Evolutionary conservation across 345 rosid genomes (phyloP).

Genomic region (Boechera stricta): DNA sequence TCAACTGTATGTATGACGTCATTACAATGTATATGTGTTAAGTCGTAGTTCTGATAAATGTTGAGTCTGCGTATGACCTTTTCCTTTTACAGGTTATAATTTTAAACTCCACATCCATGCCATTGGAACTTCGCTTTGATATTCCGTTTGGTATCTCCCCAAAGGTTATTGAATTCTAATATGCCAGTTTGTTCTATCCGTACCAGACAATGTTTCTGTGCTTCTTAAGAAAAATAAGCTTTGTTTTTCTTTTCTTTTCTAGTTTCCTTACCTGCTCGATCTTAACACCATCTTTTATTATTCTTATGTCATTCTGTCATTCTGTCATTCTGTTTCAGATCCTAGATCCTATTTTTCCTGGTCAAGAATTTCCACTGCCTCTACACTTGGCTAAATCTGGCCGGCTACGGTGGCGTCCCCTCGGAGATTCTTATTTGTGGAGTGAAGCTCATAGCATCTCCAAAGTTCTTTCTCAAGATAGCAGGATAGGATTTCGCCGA

Average conservation of each 20-base stretch:
- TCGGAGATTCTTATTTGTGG: constrained; percentile 83
- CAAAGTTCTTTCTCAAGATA: constrained; percentile 75
- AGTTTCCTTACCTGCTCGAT: constrained; percentile 1
- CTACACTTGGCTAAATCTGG: constrained; percentile 93
- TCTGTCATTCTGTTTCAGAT: constrained; percentile 56
- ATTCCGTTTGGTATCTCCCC: constrained; percentile 95
- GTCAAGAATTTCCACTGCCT: constrained; percentile 88
- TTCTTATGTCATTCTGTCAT: constrained; percentile 27
- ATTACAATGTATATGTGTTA: background rate
- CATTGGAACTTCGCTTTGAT: constrained; percentile 90
- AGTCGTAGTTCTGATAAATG: constrained; percentile 15
- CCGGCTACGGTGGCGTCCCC: constrained; percentile 89
- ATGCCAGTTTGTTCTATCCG: constrained; percentile 24
- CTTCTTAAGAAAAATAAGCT: background rate
- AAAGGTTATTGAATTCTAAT: constrained; percentile 58
- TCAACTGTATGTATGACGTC: constrained; percentile 69
- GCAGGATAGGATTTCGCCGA: constrained; percentile 75
- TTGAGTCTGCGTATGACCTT: constrained; percentile 33
- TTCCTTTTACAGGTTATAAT: constrained; percentile 71
- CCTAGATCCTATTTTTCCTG: constrained; percentile 87
- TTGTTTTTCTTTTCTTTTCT: background rate
- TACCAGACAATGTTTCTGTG: background rate
- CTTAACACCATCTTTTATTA: constrained; percentile 12
- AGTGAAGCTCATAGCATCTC: constrained; percentile 87
- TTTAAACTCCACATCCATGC: constrained; percentile 74